Evolutionary conservation across 495 filamentous ascomycete species (phyloP), one percentile per base, ranked within the genome.

Genomic region (Neurospora sp.): DNA sequence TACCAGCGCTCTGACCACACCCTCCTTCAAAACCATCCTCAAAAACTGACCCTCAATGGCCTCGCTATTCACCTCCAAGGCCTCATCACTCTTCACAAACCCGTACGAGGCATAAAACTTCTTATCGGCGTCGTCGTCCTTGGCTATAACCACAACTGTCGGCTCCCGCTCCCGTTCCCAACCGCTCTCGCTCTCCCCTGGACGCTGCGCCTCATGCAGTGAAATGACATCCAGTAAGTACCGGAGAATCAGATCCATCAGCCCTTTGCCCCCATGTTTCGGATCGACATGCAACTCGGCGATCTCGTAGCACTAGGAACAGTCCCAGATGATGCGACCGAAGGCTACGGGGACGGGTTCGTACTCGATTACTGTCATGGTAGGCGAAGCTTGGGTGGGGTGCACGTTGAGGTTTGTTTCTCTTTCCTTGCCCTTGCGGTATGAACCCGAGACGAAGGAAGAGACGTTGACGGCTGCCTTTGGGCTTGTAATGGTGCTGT

Each of bases 261-360:
- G 53, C 27, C 27, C 27, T 35, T 65, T 31, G 31, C 27, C 53
- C 27, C 14, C 14, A 35, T 65, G 6, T 37, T 14, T 2, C 12
- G 31, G 6, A 35, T 31, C 53, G 27, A 8, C 53, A 65, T 65
- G 27, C 27, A 65, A 4, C 22, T 89, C 87, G n/a, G 82, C 82
- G 70, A 88, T 78, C 12, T 84, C 80, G 71, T 86, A 87, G 71
- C 86, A 86, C 80, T 84, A 86, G n/a, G 80, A 84, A 10, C 86
- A 85, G 75, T 89, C 87, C 31, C 85, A 82, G 70, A 86, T 80
- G 5, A 88, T 79, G 27, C 87, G 82, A 71, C 84, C 86, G 85
- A 88, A 87, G 3, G 76, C 86, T 1, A 87, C 81, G 27, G 75
- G 70, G 61, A 71, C 61, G 31, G 40, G 44, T 69, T 16, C 35